These are phyloP conservation scores for Xylariales sp. DNA, from an alignment of 2,329 filamentous ascomycete genomes.

Conservation along the genomic window DNA sequence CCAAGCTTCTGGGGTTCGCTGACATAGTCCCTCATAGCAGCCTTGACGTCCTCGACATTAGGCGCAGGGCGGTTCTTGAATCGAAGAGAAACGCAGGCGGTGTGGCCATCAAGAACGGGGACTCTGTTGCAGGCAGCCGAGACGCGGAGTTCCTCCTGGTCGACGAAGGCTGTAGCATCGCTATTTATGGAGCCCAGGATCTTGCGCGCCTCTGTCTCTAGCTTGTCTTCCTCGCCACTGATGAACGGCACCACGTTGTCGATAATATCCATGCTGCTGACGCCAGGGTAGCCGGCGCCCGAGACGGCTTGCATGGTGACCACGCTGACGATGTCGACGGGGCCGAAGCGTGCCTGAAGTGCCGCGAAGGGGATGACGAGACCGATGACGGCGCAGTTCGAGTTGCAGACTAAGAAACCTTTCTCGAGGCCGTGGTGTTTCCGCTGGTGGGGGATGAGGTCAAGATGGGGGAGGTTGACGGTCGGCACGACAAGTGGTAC, in stretches of 20 bases:
- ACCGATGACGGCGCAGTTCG: conserved; percentile 97
- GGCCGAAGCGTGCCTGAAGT: conserved; percentile 85
- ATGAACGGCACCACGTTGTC: conserved; percentile 98
- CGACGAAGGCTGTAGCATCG: conserved; percentile 78
- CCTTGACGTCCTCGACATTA: conserved; percentile 78
- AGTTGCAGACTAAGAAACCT: conserved; percentile 97
- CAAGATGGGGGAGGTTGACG: conserved; percentile 89
- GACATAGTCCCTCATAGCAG: conserved; percentile 82
- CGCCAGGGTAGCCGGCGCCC: conserved; percentile 89
- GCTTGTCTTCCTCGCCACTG: conserved; percentile 92
- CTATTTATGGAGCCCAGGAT: conserved; percentile 83
- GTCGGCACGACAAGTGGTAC: conserved; percentile 95
- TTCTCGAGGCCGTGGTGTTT: conserved; percentile 77
- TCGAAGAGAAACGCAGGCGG: conserved; percentile 88
- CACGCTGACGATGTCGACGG: conserved; percentile 78
- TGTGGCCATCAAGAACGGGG: conserved; percentile 94
- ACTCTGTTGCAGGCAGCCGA: conserved; percentile 93
- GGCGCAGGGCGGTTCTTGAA: conserved; percentile 83
- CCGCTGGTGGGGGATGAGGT: conserved; percentile 89
- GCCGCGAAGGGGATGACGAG: conserved; percentile 95
- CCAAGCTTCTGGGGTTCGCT: conserved; percentile 85
- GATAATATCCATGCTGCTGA: conserved; percentile 93
- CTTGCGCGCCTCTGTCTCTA: conserved; percentile 94
- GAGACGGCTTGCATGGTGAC: conserved; percentile 96
- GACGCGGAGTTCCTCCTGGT: conserved; percentile 79